A percentile compares a stretch with the other conserved stretches of the same genome.
phyloP scores from a whole-genome alignment of 768 basidiomycete genomes.

The Mycena rebaudengoi region DNA sequence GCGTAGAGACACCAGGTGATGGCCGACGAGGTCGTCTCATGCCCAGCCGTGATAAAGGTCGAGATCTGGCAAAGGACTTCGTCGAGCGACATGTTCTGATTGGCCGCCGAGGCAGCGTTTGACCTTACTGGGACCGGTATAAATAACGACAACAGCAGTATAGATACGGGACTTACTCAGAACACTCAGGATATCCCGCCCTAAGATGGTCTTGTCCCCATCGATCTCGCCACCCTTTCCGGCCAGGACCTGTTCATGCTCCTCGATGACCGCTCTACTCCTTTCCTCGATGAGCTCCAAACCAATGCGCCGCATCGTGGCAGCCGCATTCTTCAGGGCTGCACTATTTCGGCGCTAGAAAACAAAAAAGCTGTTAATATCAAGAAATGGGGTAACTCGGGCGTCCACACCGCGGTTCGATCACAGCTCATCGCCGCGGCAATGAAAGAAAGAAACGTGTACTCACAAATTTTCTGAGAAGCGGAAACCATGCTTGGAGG shows the following conservation, averaged over 20 bases:
- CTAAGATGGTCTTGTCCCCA: conserved; percentile 45
- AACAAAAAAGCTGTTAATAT: background rate
- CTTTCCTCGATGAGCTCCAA: conserved; percentile 60
- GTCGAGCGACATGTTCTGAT: conserved; percentile 57
- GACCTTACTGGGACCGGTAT: conserved; percentile 59
- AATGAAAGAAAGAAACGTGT: conserved; percentile 1
- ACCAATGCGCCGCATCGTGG: conserved; percentile 62
- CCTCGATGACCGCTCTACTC: conserved; percentile 45
- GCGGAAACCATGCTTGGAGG: conserved; percentile 66
- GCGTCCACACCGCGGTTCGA: background rate
- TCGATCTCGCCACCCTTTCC: conserved; percentile 29
- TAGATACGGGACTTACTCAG: conserved; percentile 48
- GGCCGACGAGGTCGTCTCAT: conserved; percentile 68
- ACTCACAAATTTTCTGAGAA: conserved; percentile 63
- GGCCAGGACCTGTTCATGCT: conserved; percentile 23
- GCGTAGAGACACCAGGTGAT: conserved; percentile 72
- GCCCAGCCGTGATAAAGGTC: conserved; percentile 70
- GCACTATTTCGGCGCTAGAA: conserved; percentile 55
- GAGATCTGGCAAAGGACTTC: conserved; percentile 71
- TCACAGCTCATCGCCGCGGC: conserved; percentile 20
- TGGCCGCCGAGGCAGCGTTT: conserved; percentile 54
- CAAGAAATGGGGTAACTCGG: no score
- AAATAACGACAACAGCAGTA: background rate
- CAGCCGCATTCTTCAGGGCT: conserved; percentile 51
- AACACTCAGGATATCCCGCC: conserved; percentile 64